phyloP scores from a whole-genome alignment of 495 filamentous ascomycete species.

The Penicillium fimorum region DNA sequence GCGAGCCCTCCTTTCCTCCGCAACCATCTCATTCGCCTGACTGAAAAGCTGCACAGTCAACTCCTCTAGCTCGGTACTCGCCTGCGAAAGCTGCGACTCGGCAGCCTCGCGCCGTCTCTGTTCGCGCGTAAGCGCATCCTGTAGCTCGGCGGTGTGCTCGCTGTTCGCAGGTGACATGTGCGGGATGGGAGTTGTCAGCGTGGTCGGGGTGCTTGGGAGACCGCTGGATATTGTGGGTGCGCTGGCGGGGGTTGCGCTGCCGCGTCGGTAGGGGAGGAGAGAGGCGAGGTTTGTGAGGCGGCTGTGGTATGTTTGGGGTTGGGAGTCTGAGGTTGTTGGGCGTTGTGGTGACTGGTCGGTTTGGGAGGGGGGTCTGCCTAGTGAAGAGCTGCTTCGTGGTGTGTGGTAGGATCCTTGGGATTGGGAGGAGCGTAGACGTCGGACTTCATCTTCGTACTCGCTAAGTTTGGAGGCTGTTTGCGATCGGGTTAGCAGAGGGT shows the following conservation, averaged over 20 bases:
- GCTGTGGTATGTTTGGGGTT: constrained; percentile 36
- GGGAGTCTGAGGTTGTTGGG: constrained; percentile 33
- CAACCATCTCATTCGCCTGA: constrained; percentile 97
- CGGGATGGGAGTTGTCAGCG: constrained; percentile 16
- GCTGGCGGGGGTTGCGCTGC: constrained; percentile 30
- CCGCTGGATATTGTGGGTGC: constrained; percentile 42
- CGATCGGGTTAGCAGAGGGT: not conserved
- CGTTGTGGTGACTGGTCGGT: constrained; percentile 26
- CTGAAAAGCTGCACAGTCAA: constrained; percentile 82
- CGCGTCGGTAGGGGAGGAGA: constrained; percentile 61
- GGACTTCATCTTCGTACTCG: constrained; percentile 92
- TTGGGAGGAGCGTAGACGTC: constrained; percentile 52
- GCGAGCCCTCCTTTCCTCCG: constrained; percentile 76
- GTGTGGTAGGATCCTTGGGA: constrained; percentile 34
- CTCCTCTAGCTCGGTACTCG: constrained; percentile 83
- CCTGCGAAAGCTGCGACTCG: constrained; percentile 68
- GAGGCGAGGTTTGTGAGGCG: constrained; percentile 61
- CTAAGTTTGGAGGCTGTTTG: constrained; percentile 70
- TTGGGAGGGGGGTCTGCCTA: constrained; percentile 35
- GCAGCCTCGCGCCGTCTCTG: constrained; percentile 68
- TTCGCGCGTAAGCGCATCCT: constrained; percentile 70
- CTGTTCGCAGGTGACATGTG: constrained; percentile 24
- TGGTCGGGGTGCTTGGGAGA: constrained; percentile 29
- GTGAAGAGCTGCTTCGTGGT: constrained; percentile 31
- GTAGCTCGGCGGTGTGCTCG: constrained; percentile 54